Evolutionary conservation across 192 early-diverging fungal species (phyloP), one percentile per base, ranked within the genome.

Genomic region (Endogone sp.): DNA sequence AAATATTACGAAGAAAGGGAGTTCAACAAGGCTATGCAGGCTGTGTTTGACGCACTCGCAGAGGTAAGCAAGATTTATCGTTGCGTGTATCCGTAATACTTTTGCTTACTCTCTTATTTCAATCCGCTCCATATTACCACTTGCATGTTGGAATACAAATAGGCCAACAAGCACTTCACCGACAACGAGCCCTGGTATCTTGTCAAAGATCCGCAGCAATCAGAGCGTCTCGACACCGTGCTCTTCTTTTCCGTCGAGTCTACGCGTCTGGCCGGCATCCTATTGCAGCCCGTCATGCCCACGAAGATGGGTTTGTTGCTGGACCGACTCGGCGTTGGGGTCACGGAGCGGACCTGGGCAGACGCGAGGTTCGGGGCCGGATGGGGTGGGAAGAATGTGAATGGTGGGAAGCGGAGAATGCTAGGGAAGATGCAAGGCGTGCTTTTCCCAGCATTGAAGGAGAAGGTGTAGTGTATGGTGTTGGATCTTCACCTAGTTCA

Each of bases 261-360:
- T 0, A 83, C 87, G 28, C 85, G 95, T 10, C 60, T 93, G 26
- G 81, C 89, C 3, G 89, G 80, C 16, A 79, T 97, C 29, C 71
- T 95, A 44, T 75, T 97, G 57, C 89, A 91, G 70, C 92, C 93
- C 4, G 84, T 96, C 22, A 94, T 97, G 88, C 97, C 97, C 8
- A 74, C 76, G 2, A 96, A 94, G 73, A 81, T 88, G 55, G 67
- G 65, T 1, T 66, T 69, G 56, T 74, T 98, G 56, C 75, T 98
- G 66, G 82, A 91, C 64, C 78, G 80, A 21, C 66, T 98, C 10
- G 82, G 77, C 4, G 81, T 96, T 6, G 60, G 74, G 4, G 61
- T 21, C 20, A 71, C 74, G 3, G 84, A 93, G 62, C 85, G 93
- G 20, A 65, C 60, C 26, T 94, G 89, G 85, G 44, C 66, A 2